phyloP scores from a whole-genome alignment of 495 filamentous ascomycete species.

The Penicillium desertorum region DNA sequence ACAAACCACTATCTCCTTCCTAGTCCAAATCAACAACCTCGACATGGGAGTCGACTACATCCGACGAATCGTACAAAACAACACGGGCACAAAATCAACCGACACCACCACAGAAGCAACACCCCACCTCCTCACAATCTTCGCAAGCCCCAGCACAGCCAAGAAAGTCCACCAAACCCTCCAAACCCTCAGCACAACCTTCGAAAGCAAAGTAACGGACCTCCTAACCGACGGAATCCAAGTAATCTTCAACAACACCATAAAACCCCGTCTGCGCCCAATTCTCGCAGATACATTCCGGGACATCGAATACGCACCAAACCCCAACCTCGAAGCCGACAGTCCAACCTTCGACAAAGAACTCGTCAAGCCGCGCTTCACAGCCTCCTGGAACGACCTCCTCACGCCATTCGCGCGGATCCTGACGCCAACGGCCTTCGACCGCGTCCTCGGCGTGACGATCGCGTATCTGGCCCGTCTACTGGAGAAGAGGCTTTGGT shows the following conservation, averaged over 20 bases:
- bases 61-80: constrained; percentile 73
- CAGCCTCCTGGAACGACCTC: constrained; percentile 77
- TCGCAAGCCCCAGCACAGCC: constrained; percentile 76
- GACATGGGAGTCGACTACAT: constrained; percentile 88
- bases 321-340: constrained; percentile 44
- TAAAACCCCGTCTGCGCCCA: constrained; percentile 82
- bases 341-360: constrained; percentile 39
- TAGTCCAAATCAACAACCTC: constrained; percentile 92
- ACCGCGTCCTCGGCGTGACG: constrained; percentile 68
- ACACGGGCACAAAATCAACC: constrained; percentile 46
- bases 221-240: constrained; percentile 77
- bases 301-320: constrained; percentile 75
- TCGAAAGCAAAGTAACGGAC: constrained; percentile 73
- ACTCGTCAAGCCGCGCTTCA: constrained; percentile 72
- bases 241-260: constrained; percentile 82
- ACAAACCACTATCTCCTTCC: constrained; percentile 77
- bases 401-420: constrained; percentile 82
- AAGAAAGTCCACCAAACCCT: constrained; percentile 64
- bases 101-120: constrained; percentile 18
- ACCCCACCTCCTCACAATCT: constrained; percentile 58
- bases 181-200: constrained; percentile 64
- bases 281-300: constrained; percentile 86
- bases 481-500: constrained; percentile 89
- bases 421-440: constrained; percentile 69
- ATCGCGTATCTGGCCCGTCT: constrained; percentile 69